These are phyloP conservation scores for Nepenthes gracilis DNA, from an alignment of 148 eudicot species.

Conservation along the genomic window DNA sequence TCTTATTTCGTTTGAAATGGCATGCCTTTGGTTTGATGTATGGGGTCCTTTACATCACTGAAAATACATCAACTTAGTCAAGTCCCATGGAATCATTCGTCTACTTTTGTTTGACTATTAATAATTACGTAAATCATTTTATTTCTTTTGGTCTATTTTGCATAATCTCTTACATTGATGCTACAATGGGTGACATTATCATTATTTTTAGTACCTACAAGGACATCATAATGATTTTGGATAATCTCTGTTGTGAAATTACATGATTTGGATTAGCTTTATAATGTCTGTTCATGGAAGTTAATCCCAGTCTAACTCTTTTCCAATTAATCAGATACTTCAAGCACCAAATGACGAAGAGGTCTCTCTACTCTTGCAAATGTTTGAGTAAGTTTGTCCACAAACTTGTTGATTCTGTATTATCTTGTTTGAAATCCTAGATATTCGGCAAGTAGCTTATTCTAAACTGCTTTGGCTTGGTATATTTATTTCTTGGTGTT, in stretches of 20 bases:
- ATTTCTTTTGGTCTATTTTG: no score
- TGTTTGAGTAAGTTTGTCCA: conserved; percentile 57
- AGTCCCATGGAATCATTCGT: no score
- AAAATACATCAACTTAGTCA: no score
- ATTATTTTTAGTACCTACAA: no score
- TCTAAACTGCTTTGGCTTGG: neutral
- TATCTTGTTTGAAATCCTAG: neutral
- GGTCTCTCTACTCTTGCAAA: conserved; percentile 67
- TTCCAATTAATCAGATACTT: conserved; percentile 58
- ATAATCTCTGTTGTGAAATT: neutral
- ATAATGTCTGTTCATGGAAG: neutral
- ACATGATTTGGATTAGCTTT: neutral
- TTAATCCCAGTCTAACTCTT: conserved; percentile 9
- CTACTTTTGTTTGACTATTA: no score
- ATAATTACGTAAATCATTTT: no score
- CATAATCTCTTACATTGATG: no score
- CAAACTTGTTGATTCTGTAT: neutral
- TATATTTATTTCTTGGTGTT: neutral
- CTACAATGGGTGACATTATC: no score
- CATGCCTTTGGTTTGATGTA: no score
- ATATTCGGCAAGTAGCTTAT: neutral
- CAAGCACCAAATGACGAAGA: conserved; percentile 89
- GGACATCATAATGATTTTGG: no score
- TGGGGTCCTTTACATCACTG: no score
- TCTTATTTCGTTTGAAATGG: no score